Base-by-base conservation (phyloP, 192 early-diverging fungal species). In the Rhizophagus prolifer region DNA sequence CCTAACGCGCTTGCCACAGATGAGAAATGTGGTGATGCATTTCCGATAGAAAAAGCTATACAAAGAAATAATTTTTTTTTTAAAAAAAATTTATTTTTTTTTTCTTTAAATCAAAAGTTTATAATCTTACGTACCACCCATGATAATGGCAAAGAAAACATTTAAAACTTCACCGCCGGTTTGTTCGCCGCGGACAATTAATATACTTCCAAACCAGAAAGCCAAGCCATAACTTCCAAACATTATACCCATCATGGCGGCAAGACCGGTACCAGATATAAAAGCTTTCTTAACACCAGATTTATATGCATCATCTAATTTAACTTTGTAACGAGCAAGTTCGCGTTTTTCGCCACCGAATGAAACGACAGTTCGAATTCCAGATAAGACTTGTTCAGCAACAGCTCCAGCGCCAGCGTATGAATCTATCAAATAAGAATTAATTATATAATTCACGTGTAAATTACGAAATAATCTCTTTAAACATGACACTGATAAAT, bases 91-190 rank as follows among this genome's bases (percentile, higher is more conserved):
- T 26, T 31, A 0, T 46, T 4, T 41, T 31, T 26, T 31, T 0
- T 46, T 4, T 41, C 5, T 21, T 30, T n/a, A 41, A 38, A 36
- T 7, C 0, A 19, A 36, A 34, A 19, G 0, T 19, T 65, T 12
- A 66, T 19, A 26, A 66, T 10, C 5, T 71, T 6, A 41, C 68
- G 41, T 75, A 81, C 77, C 77, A 71, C 95, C 96, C 50, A 97
- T 92, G 4, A 97, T 87, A 80, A 98, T 88, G 58, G 93, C 86
- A 81, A 97, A 95, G 81, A 98, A 97, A 44, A 94, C 95, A 68
- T 90, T 93, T 26, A 96, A 81, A 30, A 97, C 91, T 34, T 81
- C 72, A 0, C 81, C 81, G 59, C 84, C 85, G 23, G 30, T 75
- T 70, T 90, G 80, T 50, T 82, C 81, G 28, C 82, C 79, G 28